Conservation (phyloP, 768 basidiomycete species). For the Phlebiopsis gigantea region DNA sequence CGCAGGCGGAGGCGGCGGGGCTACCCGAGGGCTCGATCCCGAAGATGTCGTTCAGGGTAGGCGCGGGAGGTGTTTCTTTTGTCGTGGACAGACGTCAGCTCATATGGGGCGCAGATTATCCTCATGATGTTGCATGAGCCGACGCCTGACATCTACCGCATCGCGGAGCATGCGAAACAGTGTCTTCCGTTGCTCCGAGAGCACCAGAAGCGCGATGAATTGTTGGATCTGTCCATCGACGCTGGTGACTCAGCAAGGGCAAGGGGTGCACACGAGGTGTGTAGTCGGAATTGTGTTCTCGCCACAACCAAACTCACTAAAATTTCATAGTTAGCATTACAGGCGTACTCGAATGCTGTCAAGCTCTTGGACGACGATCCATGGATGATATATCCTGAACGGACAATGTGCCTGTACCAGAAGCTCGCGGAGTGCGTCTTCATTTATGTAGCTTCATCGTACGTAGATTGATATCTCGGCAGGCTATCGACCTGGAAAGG, state of each 20-base stretch:
- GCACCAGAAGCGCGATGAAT: constrained; percentile 54
- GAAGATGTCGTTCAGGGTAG: constrained; percentile 67
- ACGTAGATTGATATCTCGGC: background rate
- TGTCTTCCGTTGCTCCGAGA: constrained; percentile 59
- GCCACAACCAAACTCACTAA: background rate
- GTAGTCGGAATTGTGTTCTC: background rate
- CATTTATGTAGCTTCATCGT: background rate
- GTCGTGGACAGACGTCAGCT: constrained; percentile 4
- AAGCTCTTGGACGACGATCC: constrained; percentile 47
- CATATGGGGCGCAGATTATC: constrained; percentile 64
- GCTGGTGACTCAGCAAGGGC: constrained; percentile 69
- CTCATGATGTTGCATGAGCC: constrained; percentile 65
- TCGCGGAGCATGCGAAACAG: constrained; percentile 67
- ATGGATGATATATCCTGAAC: constrained; percentile 43
- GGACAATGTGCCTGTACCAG: constrained; percentile 49
- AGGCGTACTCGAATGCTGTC: constrained; percentile 56
- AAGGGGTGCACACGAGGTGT: constrained; percentile 71
- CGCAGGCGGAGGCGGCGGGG: constrained; percentile 50
- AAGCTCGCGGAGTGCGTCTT: constrained; percentile 56
- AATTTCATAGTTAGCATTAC: constrained; percentile 46
- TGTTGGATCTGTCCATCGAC: constrained; percentile 55
- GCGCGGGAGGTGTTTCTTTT: constrained; percentile 9
- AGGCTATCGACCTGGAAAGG: constrained; percentile 68
- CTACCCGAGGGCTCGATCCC: constrained; percentile 46
- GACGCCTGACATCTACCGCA: constrained; percentile 58